Evolutionary conservation across 768 basidiomycete genomes (phyloP).

Genomic region (Neoboletus brunneissimus): DNA sequence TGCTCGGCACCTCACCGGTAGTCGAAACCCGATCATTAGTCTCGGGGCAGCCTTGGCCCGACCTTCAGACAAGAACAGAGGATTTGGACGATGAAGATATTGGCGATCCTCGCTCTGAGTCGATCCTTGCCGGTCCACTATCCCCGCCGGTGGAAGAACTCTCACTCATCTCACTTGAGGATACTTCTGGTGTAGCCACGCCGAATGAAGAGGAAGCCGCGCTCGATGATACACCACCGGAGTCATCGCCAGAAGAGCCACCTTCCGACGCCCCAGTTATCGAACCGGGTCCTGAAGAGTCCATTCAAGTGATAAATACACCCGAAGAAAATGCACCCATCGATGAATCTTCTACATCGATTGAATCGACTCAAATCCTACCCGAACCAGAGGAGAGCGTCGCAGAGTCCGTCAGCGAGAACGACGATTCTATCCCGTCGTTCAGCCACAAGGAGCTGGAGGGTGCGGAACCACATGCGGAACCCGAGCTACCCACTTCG

Average conservation of each 20-base stretch:
- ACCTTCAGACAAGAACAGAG: conserved; percentile 13
- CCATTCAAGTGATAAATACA: not conserved
- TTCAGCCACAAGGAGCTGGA: conserved; percentile 1
- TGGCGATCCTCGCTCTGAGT: conserved; percentile 22
- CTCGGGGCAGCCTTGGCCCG: conserved; percentile 9
- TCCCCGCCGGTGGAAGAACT: conserved; percentile 31
- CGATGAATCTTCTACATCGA: conserved; percentile 1
- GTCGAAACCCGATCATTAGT: conserved; percentile 11
- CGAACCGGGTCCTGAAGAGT: conserved; percentile 13
- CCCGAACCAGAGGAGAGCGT: conserved; percentile 3
- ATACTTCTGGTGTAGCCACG: conserved; percentile 1
- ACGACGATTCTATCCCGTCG: not conserved
- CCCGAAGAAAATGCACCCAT: not conserved
- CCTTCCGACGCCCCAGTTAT: not conserved
- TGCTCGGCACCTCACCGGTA: conserved; percentile 12
- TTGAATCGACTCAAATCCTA: conserved; percentile 3
- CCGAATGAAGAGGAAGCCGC: not conserved
- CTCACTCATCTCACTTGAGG: conserved; percentile 27
- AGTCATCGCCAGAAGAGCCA: not conserved
- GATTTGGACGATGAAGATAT: conserved; percentile 26
- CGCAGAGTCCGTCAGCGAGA: conserved; percentile 7
- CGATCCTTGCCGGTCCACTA: conserved; percentile 12
- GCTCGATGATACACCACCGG: conserved; percentile 1
- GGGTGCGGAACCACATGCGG: conserved; percentile 3
- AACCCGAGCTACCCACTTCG: not conserved